Evolutionary conservation across 495 filamentous ascomycete species (phyloP), one percentile per base, ranked within the genome.

Genomic region (Aspergillus ostianus): DNA sequence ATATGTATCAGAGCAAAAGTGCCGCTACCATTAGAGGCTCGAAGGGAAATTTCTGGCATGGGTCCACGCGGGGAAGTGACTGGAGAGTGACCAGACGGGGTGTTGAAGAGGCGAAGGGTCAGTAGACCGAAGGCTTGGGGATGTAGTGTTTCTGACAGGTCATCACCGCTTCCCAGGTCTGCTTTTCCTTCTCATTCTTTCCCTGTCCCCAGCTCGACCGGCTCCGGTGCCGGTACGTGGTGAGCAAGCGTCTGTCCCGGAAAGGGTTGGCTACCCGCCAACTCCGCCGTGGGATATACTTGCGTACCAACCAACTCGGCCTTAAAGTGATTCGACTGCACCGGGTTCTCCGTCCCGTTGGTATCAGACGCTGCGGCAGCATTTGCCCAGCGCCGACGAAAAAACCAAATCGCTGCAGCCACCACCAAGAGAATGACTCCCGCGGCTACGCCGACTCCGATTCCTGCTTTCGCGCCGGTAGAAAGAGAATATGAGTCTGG

Each of bases 151-250:
- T n/a, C n/a, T n/a, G 23, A 26, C 23, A 26, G 23, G 4, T 4
- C 23, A 26, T 26, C 23, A 26, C 23, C 23, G 23, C 23, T 3
- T 12, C 30, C 8, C 30, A 7, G 10, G 10, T 32, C 1, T 32
- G 3, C 30, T 32, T 32, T 32, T 12, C 6, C 10, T 4, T 1
- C 2, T 41, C 36, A 49, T 49, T 49, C 18, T 49, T 12, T 49
- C 18, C 47, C 47, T 17, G 47, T 49, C n/a, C 47, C 47, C 47
- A 49, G 12, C n/a, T 49, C 47, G 8, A 49, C 47, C 12, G 47
- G 47, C 21, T 49, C 47, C 18, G 18, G 47, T 5, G 47, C 47
- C 10, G 18, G 47, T 12, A 20, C 18, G 19, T 49, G 19, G 8
- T 49, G 18, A 9, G 46, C 6, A 47, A n/a, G 6, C 46, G 29